Percentiles rank a stretch among this genome's conserved stretches.
Conservation (phyloP, 1,284 basidiomycete species). For the Entoloma clypeatum region DNA sequence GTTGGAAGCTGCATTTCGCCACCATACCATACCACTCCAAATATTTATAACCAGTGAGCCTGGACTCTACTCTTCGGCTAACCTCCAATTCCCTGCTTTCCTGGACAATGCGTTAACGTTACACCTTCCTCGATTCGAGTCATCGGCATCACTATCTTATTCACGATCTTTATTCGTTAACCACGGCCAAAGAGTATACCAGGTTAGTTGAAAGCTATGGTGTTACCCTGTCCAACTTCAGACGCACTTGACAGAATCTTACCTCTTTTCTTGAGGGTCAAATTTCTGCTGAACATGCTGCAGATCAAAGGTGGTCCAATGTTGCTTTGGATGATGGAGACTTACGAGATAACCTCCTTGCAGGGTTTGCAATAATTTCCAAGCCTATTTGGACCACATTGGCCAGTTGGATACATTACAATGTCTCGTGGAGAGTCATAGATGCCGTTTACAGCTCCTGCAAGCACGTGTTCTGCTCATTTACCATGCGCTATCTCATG, state of each 20-base stretch:
- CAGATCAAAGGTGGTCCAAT: conserved; percentile 12
- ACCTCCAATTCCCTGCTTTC: conserved; percentile 12
- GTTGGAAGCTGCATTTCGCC: conserved; percentile 14
- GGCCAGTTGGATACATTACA: conserved; percentile 9
- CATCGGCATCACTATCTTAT: conserved; percentile 12
- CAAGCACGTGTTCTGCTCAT: conserved; percentile 4
- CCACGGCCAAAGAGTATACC: conserved; percentile 14
- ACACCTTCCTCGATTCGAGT: conserved; percentile 16
- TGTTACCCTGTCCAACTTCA: not conserved
- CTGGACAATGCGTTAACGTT: conserved; percentile 16
- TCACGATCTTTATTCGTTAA: conserved; percentile 13
- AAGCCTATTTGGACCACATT: conserved; percentile 16
- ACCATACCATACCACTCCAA: conserved; percentile 16
- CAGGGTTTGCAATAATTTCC: conserved; percentile 15
- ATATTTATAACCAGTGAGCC: conserved; percentile 17
- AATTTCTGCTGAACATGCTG: conserved; percentile 12
- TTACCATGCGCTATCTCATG: not conserved
- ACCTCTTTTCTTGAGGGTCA: conserved; percentile 14
- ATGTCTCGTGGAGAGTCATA: conserved; percentile 14
- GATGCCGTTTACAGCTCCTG: conserved; percentile 15
- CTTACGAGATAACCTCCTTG: not conserved
- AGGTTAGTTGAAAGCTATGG: conserved; percentile 2
- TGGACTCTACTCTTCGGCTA: conserved; percentile 12
- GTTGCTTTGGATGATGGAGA: not conserved
- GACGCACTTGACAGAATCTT: conserved; percentile 8